These are phyloP conservation scores for Caryopteris hybrid DNA, from an alignment of 305 asterid genomes.

Conservation along the genomic window DNA sequence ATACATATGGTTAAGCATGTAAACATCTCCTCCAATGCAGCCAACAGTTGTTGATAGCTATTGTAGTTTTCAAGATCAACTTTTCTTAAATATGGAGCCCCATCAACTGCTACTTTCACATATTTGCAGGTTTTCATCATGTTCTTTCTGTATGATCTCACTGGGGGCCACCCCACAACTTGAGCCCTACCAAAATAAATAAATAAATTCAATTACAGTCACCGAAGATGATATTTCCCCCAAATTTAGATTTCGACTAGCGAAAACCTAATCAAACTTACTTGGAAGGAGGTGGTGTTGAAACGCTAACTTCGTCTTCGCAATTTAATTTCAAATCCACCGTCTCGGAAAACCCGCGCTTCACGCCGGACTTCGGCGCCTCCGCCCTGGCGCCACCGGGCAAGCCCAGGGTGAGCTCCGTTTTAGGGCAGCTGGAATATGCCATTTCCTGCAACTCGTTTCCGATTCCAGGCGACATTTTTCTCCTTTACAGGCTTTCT, in stretches of 20 bases:
- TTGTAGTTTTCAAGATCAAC: slow-evolving; percentile 51
- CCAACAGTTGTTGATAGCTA: slow-evolving; percentile 49
- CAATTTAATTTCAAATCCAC: slow-evolving; percentile 35
- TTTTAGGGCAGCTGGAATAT: slow-evolving; percentile 39
- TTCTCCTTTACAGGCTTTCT: background rate
- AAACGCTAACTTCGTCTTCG: slow-evolving; percentile 30
- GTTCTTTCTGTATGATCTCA: slow-evolving; percentile 43
- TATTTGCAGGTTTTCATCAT: slow-evolving; percentile 38
- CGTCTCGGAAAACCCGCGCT: slow-evolving; percentile 44
- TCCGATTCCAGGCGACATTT: slow-evolving; percentile 23
- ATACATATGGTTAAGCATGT: slow-evolving; percentile 55
- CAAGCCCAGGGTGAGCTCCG: slow-evolving; percentile 65
- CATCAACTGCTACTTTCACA: slow-evolving; percentile 80
- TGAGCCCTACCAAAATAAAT: slow-evolving; percentile 28
- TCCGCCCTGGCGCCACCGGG: slow-evolving; percentile 47
- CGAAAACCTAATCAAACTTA: background rate
- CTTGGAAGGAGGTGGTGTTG: slow-evolving; percentile 28
- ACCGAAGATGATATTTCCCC: no score
- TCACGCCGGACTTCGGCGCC: slow-evolving; percentile 30
- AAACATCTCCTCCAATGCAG: slow-evolving; percentile 58
- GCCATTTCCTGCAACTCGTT: slow-evolving; percentile 21
- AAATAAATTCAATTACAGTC: no score
- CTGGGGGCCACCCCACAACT: slow-evolving; percentile 64
- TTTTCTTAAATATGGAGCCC: slow-evolving; percentile 78
- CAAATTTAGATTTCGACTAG: no score